Conservation (phyloP, 768 basidiomycete species). For the Russula emetica region DNA sequence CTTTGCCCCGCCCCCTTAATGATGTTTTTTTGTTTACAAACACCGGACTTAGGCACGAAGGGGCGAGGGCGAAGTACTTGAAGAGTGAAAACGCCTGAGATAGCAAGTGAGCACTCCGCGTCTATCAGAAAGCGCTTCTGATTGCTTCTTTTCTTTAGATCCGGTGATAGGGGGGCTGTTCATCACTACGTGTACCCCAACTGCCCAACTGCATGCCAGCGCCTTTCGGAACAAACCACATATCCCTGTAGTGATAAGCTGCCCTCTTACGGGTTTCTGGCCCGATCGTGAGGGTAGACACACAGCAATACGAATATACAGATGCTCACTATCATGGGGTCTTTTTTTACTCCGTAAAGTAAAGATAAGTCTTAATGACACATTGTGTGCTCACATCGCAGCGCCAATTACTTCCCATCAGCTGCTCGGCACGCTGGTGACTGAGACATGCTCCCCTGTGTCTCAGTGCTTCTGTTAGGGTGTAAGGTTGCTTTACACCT, state of each 20-base stretch:
- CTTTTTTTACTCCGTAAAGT: conserved; percentile 15
- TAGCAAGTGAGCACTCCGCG: background rate
- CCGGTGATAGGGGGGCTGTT: conserved; percentile 1
- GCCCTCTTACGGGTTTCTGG: background rate
- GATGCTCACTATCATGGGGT: background rate
- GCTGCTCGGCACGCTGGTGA: background rate
- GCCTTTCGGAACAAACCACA: background rate
- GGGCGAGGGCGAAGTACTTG: conserved; percentile 67
- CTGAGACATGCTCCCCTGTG: background rate
- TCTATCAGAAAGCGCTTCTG: background rate
- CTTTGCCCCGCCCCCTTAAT: conserved; percentile 16
- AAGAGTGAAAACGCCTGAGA: conserved; percentile 34
- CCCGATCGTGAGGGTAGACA: background rate
- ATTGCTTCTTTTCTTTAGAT: background rate
- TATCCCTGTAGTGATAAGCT: background rate
- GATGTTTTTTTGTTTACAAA: background rate
- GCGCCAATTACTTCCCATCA: background rate
- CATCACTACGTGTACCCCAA: conserved; percentile 5
- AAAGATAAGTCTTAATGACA: conserved; percentile 1
- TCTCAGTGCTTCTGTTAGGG: background rate
- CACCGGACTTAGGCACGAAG: conserved; percentile 51
- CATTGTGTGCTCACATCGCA: background rate
- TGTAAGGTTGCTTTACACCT: background rate
- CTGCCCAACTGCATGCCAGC: background rate
- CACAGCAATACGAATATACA: background rate